Percentiles rank a stretch among this genome's conserved stretches.
phyloP scores from a whole-genome alignment of 805 yeast genomes.

The Myxozyma neglecta region DNA sequence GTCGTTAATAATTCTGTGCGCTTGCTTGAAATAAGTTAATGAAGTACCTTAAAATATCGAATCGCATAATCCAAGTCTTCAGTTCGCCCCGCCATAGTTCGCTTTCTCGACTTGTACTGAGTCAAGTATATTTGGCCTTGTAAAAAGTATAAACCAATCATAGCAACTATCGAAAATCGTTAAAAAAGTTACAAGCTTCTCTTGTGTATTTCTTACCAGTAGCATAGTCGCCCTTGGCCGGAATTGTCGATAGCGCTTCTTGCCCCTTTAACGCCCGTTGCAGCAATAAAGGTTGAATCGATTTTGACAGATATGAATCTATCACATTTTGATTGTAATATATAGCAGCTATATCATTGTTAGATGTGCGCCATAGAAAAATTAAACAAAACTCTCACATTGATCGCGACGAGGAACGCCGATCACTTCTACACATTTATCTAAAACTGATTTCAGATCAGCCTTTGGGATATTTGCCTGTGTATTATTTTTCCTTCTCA shows the following conservation, averaged over 20 bases:
- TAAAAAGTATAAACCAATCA: conserved; percentile 62
- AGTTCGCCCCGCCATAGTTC: conserved; percentile 75
- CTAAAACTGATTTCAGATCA: conserved; percentile 72
- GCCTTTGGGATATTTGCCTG: conserved; percentile 56
- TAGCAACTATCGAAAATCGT: conserved; percentile 10
- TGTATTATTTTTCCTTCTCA: conserved; percentile 53
- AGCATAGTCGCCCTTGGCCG: conserved; percentile 22
- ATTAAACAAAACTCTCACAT: not conserved
- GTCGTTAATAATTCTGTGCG: not conserved
- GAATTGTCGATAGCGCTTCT: conserved; percentile 15
- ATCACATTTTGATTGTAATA: conserved; percentile 47
- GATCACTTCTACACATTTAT: conserved; percentile 65
- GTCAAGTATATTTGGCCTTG: conserved; percentile 69
- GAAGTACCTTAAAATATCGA: conserved; percentile 49
- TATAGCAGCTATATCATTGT: conserved; percentile 13
- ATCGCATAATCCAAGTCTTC: conserved; percentile 79
- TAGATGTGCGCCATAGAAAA: not conserved
- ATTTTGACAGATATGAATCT: conserved; percentile 46
- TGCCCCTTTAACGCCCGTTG: conserved; percentile 23
- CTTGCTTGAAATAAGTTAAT: not conserved
- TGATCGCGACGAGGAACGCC: conserved; percentile 56
- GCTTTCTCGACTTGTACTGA: conserved; percentile 68
- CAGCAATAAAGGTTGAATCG: conserved; percentile 31
- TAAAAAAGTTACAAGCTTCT: no score
- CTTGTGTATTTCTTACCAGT: not conserved